These are phyloP conservation scores for Volvariella volvacea DNA, from an alignment of 1,284 basidiomycete genomes.

Conservation along the genomic window DNA sequence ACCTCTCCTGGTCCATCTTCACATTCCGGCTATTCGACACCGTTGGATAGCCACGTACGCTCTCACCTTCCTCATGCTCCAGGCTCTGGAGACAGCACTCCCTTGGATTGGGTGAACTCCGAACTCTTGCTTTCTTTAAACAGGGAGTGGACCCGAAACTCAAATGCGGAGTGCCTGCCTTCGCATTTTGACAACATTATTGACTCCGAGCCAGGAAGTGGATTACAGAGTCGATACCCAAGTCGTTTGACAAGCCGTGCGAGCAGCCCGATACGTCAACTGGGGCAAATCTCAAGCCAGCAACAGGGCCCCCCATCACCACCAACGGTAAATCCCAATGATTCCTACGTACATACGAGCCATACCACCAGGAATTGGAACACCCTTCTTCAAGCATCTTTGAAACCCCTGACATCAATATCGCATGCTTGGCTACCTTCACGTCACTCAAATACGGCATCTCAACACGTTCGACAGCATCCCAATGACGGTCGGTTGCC, in stretches of 20 bases:
- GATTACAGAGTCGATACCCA: constrained; percentile 35
- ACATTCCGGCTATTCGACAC: constrained; percentile 19
- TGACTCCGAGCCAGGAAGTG: constrained; percentile 21
- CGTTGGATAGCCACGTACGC: constrained; percentile 23
- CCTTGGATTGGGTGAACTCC: constrained; percentile 76
- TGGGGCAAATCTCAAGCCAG: constrained; percentile 6
- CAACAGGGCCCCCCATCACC: neutral
- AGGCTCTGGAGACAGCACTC: constrained; percentile 32
- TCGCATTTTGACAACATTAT: constrained; percentile 3
- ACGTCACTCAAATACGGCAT: too few species aligned
- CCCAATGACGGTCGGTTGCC: too few species aligned
- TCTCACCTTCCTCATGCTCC: constrained; percentile 41
- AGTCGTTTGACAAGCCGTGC: constrained; percentile 29
- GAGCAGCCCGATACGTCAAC: constrained; percentile 40
- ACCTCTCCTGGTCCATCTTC: constrained; percentile 7
- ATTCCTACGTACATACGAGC: constrained; percentile 17
- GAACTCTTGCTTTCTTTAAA: constrained; percentile 61
- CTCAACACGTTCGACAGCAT: too few species aligned
- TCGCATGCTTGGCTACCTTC: too few species aligned
- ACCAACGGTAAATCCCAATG: constrained; percentile 11
- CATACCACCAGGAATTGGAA: too few species aligned
- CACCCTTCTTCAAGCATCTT: too few species aligned
- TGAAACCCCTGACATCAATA: too few species aligned
- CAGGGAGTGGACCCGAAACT: constrained; percentile 12
- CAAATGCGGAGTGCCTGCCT: constrained; percentile 12